A percentile compares a stretch with the other conserved stretches of the same genome.
Evolutionary conservation across 805 yeast species (phyloP).

Genomic region (baker's yeast (Saccharomyces cerevisiae)): DNA sequence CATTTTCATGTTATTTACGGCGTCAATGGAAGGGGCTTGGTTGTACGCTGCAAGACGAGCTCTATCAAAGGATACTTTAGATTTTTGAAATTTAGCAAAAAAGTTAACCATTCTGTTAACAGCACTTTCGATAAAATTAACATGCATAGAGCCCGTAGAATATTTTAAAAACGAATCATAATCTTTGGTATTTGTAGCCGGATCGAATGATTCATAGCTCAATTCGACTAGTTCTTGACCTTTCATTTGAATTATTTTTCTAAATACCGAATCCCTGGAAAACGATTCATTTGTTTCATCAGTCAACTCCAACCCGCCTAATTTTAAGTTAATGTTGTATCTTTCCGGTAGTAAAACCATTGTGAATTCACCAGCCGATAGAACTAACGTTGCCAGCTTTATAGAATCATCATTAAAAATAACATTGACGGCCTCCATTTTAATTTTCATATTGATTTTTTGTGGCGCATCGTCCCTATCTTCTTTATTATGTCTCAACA

Average conservation of each 20-base stretch:
- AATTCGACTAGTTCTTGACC: constrained; percentile 72
- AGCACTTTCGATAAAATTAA: constrained; percentile 78
- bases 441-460: constrained; percentile 59
- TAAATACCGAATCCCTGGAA: constrained; percentile 47
- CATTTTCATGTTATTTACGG: constrained; percentile 51
- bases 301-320: constrained; percentile 71
- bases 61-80: constrained; percentile 83
- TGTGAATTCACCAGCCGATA: constrained; percentile 64
- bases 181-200: constrained; percentile 36
- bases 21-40: constrained; percentile 59
- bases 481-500: constrained; percentile 56
- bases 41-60: constrained; percentile 84
- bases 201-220: constrained; percentile 72
- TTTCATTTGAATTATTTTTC: constrained; percentile 68
- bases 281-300: constrained; percentile 69
- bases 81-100: constrained; percentile 63
- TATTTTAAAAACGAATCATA: constrained; percentile 35
- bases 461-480: constrained; percentile 58
- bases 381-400: constrained; percentile 67
- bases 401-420: constrained; percentile 77
- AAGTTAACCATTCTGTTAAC: constrained; percentile 58
- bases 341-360: constrained; percentile 67
- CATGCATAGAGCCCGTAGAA: constrained; percentile 63
- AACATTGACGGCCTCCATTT: constrained; percentile 63
- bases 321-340: constrained; percentile 57